phyloP scores from a whole-genome alignment of 768 basidiomycete genomes.

The Suillus fuscotomentosus region DNA sequence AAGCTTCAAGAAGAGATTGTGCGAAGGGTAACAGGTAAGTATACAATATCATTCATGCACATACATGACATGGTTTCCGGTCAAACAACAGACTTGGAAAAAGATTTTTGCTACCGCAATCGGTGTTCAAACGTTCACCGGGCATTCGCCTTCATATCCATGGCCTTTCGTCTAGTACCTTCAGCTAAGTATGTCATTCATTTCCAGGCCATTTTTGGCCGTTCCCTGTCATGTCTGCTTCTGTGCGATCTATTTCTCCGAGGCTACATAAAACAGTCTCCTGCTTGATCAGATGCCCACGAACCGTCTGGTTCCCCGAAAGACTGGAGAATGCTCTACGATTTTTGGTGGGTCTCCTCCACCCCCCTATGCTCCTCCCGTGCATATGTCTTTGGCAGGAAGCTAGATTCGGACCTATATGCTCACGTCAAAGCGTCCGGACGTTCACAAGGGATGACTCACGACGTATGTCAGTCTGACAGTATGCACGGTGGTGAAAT shows the following conservation, averaged over 20 bases:
- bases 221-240: background rate
- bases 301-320: background rate
- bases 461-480: background rate
- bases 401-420: background rate
- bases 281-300: background rate
- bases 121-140: background rate
- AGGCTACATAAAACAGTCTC: background rate
- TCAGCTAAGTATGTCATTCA: background rate
- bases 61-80: background rate
- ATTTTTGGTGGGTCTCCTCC: conserved; percentile 1
- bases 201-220: background rate
- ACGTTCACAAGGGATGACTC: background rate
- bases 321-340: background rate
- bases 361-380: background rate
- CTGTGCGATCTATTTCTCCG: background rate
- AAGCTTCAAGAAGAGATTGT: background rate
- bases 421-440: background rate
- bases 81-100: background rate
- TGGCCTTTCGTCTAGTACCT: background rate
- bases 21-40: background rate
- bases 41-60: background rate
- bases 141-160: background rate
- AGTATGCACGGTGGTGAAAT: background rate
- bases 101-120: background rate
- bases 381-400: background rate